These are phyloP conservation scores for Spinacia oleracea DNA, from an alignment of 179 eudicot genomes.

Conservation along the genomic window DNA sequence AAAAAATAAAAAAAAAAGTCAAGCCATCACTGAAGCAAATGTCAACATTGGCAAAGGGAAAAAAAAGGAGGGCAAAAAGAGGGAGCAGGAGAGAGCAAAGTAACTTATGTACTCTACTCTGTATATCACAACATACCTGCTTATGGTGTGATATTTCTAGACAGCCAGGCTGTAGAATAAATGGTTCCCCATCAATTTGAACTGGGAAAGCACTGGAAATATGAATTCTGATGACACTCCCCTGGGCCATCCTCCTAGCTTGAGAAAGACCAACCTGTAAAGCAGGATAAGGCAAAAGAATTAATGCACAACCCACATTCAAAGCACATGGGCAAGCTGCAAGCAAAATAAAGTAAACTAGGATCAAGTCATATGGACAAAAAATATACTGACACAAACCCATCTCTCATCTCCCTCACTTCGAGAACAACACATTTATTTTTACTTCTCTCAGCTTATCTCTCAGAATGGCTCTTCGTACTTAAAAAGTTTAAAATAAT, in stretches of 20 bases:
- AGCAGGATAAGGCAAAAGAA: not conserved
- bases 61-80: not conserved
- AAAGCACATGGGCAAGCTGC: conserved; percentile 8
- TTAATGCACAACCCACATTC: not conserved
- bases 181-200: conserved; percentile 93
- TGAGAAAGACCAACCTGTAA: conserved; percentile 90
- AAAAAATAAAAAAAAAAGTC: too few species aligned
- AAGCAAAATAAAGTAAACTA: not conserved
- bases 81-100: not conserved
- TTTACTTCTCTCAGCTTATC: not conserved
- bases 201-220: conserved; percentile 75
- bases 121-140: conserved; percentile 52
- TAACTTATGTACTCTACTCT: not conserved
- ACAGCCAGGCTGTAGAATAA: conserved; percentile 80
- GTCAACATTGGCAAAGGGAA: not conserved
- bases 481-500: too few species aligned
- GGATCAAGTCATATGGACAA: not conserved
- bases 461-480: not conserved
- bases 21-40: not conserved
- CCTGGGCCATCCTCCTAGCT: conserved; percentile 89
- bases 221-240: conserved; percentile 60
- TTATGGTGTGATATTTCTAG: conserved; percentile 77
- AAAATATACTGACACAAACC: not conserved
- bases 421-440: not conserved
- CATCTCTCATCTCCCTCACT: not conserved